Base-by-base conservation (phyloP, 2,329 filamentous ascomycete genomes). In the Acrodontium crateriforme region DNA sequence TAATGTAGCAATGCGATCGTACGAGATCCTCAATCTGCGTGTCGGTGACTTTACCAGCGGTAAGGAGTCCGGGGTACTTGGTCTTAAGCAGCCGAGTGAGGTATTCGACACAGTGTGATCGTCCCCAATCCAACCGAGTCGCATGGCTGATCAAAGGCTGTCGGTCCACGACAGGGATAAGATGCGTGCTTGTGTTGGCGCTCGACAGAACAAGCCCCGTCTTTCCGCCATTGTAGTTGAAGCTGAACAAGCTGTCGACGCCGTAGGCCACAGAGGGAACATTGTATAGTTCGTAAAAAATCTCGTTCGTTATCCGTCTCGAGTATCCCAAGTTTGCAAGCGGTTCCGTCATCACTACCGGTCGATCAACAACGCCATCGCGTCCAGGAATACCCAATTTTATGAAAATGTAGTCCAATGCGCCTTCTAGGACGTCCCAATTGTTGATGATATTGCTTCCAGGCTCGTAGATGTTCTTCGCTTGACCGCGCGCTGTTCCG, bases 401-500 rank as follows among this genome's bases (percentile, higher is more conserved):
- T 41, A 94, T 66, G 53, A 98, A 98, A 22, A 85, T 69, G 54
- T 94, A 94, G 58, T 98, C 89, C 25, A 98, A 59, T 4, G 94
- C 67, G 33, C 87, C 84, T 55, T 98, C 89, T 73, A 93, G 84
- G 18, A 84, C 85, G 55, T 98, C 89, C 84, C 91, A 98, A 52
- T 95, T 95, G 54, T 82, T 85, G 35, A 95, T 74, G 25, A 98
- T 78, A 39, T 85, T 87, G 24, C 78, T 87, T 14, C 85, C 85
- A 2, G 78, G 71, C 53, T 98, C 89, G 45, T 94, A 95, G 1
- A 85, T 78, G 52, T 82, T 80, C 51, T 87, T 78, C 34, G 92
- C 77, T 52, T 95, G 89, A 8, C 84, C 82, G 31, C 82, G 71
- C 13, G 89, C 84, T 1, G 84, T 93, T 15, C 87, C 89, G 56